These are phyloP conservation scores for Sarocladiaceae sp. DNA, from an alignment of 2,329 filamentous ascomycete genomes.

Conservation along the genomic window DNA sequence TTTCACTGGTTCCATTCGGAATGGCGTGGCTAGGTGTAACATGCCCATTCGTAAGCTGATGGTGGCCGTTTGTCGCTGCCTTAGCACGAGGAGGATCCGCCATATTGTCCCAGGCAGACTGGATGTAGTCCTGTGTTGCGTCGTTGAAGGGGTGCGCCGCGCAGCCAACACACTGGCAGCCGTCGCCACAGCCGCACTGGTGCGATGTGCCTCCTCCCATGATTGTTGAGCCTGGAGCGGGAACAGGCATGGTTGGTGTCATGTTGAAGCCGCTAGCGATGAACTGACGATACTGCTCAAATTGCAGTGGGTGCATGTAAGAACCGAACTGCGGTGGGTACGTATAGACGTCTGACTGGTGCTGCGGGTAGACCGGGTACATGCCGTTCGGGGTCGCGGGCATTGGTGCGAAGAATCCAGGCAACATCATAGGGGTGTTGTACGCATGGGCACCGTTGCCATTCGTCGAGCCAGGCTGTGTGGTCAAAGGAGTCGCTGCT, in stretches of 20 bases:
- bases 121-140: conserved; percentile 51
- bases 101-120: conserved; percentile 42
- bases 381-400: conserved; percentile 26
- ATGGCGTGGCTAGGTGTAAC: conserved; percentile 10
- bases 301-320: conserved; percentile 50
- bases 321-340: conserved; percentile 53
- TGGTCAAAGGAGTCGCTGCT: background rate
- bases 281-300: conserved; percentile 47
- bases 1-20: conserved; percentile 13
- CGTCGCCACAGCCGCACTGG: conserved; percentile 59
- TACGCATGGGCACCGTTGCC: background rate
- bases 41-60: background rate
- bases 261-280: conserved; percentile 27
- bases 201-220: conserved; percentile 29
- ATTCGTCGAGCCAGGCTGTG: background rate
- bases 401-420: conserved; percentile 32
- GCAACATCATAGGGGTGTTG: conserved; percentile 27
- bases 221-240: conserved; percentile 10
- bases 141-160: conserved; percentile 64
- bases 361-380: conserved; percentile 36
- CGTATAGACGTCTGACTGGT: conserved; percentile 45
- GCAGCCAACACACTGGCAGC: conserved; percentile 65
- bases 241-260: conserved; percentile 15
- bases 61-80: background rate
- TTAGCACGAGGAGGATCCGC: conserved; percentile 25